A percentile compares a stretch with the other conserved stretches of the same genome.
Evolutionary conservation across 306 rosid genomes (phyloP).

Genomic region (Trichosanthes truncata): DNA sequence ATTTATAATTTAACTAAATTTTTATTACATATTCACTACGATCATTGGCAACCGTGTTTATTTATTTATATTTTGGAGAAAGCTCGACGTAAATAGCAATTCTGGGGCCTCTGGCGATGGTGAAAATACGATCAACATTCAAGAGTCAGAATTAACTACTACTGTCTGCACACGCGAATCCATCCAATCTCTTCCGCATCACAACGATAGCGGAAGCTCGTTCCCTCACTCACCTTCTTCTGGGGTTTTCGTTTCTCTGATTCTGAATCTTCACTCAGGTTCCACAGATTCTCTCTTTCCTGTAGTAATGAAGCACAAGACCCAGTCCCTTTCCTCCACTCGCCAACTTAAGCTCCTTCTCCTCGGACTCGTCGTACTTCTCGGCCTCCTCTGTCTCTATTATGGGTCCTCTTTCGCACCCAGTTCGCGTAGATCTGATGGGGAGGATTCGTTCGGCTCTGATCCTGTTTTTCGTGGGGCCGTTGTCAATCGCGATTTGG

Average conservation of each 20-base stretch:
- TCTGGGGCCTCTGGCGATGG: neutral
- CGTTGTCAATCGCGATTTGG: constrained; percentile 16
- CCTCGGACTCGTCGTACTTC: constrained; percentile 20
- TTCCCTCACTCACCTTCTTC: neutral
- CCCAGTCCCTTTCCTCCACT: constrained; percentile 13
- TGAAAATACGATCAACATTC: neutral
- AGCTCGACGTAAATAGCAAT: neutral
- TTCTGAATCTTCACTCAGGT: neutral
- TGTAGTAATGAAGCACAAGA: constrained; percentile 30
- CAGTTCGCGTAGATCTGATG: constrained; percentile 37
- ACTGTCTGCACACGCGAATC: neutral
- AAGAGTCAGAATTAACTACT: neutral
- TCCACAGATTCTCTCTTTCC: neutral
- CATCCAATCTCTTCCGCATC: neutral
- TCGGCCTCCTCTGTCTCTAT: constrained; percentile 33
- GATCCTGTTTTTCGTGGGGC: constrained; percentile 20
- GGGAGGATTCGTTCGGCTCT: constrained; percentile 2
- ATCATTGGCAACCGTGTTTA: too few relatives aligned
- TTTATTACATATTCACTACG: too few relatives aligned
- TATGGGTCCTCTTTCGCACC: constrained; percentile 40
- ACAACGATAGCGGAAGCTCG: neutral
- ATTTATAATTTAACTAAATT: too few relatives aligned
- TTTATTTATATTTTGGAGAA: too few relatives aligned
- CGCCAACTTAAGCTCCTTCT: constrained; percentile 19
- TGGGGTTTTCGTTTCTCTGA: neutral